Evolutionary conservation across 768 basidiomycete genomes (phyloP).

Genomic region (Psilocybe sp.): DNA sequence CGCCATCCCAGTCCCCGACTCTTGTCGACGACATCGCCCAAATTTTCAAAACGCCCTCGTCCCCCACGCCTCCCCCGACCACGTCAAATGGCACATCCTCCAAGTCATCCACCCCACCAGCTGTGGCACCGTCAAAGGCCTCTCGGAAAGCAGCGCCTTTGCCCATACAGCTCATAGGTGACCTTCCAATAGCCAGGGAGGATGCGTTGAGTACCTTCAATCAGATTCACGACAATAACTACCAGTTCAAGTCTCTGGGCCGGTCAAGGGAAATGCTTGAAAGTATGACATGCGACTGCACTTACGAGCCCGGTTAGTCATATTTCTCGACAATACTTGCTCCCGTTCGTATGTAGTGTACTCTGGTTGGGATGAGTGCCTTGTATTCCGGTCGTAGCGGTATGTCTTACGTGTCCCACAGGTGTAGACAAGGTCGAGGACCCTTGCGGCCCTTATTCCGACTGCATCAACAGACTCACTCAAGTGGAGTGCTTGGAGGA

Average conservation of each 20-base stretch:
- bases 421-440: constrained; percentile 55
- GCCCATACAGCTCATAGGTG: constrained; percentile 68
- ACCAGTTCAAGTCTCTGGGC: constrained; percentile 87
- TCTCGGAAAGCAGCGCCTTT: constrained; percentile 34
- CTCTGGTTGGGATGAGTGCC: constrained; percentile 12
- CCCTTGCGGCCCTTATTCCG: constrained; percentile 84
- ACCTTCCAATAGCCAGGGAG: constrained; percentile 76
- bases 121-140: constrained; percentile 22
- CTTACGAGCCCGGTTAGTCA: constrained; percentile 75
- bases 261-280: constrained; percentile 85
- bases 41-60: constrained; percentile 31
- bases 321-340: constrained; percentile 9
- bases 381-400: constrained; percentile 8
- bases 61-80: constrained; percentile 31
- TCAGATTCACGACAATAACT: constrained; percentile 75
- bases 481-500: constrained; percentile 93
- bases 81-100: constrained; percentile 31
- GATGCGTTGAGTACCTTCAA: constrained; percentile 71
- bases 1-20: constrained; percentile 36
- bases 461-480: constrained; percentile 96
- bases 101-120: constrained; percentile 39
- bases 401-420: constrained; percentile 34
- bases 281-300: constrained; percentile 95
- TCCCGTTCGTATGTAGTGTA: constrained; percentile 12
- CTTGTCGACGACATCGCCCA: constrained; percentile 27